Base-by-base conservation (phyloP, 208 protist species). In the Blastocrithidia nonstop region DNA sequence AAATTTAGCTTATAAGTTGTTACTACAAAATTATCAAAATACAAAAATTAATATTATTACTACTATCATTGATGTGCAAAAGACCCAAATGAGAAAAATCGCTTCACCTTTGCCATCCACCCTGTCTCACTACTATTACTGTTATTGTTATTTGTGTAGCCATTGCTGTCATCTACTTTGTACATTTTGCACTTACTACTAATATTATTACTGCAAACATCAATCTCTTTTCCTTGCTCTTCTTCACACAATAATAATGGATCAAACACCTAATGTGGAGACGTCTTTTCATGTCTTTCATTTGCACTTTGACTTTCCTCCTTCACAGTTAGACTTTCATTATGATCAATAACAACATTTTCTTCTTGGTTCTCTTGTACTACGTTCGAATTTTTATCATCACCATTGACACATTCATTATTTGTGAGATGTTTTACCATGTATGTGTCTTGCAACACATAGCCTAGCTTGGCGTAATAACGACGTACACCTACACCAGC, bases 401-500 rank as follows among this genome's bases (percentile, higher is more conserved):
- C 16, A 46, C 54, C n/a, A 23, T 55, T 2, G 45, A 57, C 19
- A 66, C 40, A 11, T 52, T 11, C n/a, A n/a, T 35, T n/a, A 11
- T 11, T 53, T 25, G 47, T 50, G 9, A 92, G 49, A 4, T 45
- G 28, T 56, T 92, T 92, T 35, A 92, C 55, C 83, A 92, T 92
- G 58, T 93, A 88, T 29, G 75, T 88, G 23, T 88, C 79, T 50
- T 87, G 57, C 6, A 84, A 55, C 5, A 61, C 31, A 49, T 99
- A 99, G 29, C 97, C 97, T 0, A 98, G 73, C 54, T 96, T 97
- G 24, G 82, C 77, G 68, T 99, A 99, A 82, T 99, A 99, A 33
- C 96, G 71, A 5, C 97, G 74, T 13, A 96, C 98, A 17, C 97
- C 97, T 17, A 99, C 95, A 38, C 97, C 97, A 17, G 77, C 65